Conservation (phyloP, 371 early-diverging fungal species). For the Mortierella sp. region DNA sequence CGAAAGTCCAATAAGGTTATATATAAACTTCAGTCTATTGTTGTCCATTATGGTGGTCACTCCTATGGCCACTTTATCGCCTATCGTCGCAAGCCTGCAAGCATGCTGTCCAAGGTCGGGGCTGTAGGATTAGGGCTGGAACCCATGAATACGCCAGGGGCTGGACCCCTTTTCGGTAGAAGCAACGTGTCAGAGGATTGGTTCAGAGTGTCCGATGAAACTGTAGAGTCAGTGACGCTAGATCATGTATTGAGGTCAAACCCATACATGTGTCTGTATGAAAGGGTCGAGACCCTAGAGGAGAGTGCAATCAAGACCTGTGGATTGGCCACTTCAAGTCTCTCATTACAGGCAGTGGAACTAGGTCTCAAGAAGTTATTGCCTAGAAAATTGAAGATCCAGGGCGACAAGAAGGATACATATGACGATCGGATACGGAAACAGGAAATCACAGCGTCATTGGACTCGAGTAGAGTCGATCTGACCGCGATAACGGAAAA, state of each 20-base stretch:
- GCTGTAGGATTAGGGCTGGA: conserved; percentile 40
- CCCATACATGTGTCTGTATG: conserved; percentile 94
- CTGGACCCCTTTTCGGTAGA: conserved; percentile 61
- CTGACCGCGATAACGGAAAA: conserved; percentile 28
- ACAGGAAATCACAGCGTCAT: neutral
- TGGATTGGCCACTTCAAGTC: conserved; percentile 4
- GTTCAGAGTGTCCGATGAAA: conserved; percentile 93
- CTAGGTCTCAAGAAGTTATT: conserved; percentile 30
- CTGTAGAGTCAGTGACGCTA: conserved; percentile 82
- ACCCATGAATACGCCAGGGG: conserved; percentile 39
- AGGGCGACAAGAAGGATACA: conserved; percentile 3
- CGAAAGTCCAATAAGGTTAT: neutral
- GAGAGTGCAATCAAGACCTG: neutral
- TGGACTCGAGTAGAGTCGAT: conserved; percentile 22
- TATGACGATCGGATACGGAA: neutral
- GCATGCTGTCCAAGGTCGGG: conserved; percentile 60
- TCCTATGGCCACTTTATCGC: conserved; percentile 94
- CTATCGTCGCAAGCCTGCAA: conserved; percentile 9
- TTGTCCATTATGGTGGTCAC: conserved; percentile 90
- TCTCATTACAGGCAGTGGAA: conserved; percentile 46
- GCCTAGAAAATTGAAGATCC: conserved; percentile 5
- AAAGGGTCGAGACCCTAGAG: conserved; percentile 61
- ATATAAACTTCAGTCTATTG: conserved; percentile 60
- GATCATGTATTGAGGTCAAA: conserved; percentile 78
- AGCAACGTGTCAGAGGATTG: conserved; percentile 66